Evolutionary conservation across 257 asterid species (phyloP), one percentile per base, ranked within the genome.

Genomic region (Gentiana macrophylla): DNA sequence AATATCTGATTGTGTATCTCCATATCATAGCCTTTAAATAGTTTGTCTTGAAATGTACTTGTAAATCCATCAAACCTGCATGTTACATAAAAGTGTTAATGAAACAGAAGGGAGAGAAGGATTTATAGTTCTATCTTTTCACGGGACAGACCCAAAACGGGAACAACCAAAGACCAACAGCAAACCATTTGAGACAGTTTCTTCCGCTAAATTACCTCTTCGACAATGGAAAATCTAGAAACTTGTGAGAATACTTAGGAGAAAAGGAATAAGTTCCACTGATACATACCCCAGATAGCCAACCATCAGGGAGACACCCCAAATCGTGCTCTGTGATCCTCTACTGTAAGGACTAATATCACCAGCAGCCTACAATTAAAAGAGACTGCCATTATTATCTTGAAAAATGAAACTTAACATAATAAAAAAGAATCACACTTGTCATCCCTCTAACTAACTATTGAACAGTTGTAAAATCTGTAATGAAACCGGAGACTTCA

Each of bases 11-110:
- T 92, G 69, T 92, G 97, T 74, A 92, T 92, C 68, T 82, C 99
- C 99, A 92, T 92, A 67, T 92, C 89, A 67, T 88, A 92, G 65
- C 99, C 99, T 75, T 76, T 83, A 64, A 92, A 92, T 64, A 92
- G 95, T 75, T 92, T 88, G 51, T 92, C 99, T 79, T 92, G 99
- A 71, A 92, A 92, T 47, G 99, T 92, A 78, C 99, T 92, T 13
- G 99, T 92, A 78, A 88, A 92, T 56, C 99, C 99, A 83, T 92
- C 99, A 69, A 68, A 92, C 83, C 99, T 92, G 93, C 33, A 66
- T 65, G 60, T 59, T 62, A 48, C 61, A 52, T 24, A 24, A 24
- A 69, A 53, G 51, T 8, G 64, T 37, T 38, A 56, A 53, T 50
- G 9, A 41, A 41, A 10, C 46, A 41, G 9, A 41, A 24, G 24